These are phyloP conservation scores for Dicorynia guianensis DNA, from an alignment of 306 rosid genomes.

Conservation along the genomic window DNA sequence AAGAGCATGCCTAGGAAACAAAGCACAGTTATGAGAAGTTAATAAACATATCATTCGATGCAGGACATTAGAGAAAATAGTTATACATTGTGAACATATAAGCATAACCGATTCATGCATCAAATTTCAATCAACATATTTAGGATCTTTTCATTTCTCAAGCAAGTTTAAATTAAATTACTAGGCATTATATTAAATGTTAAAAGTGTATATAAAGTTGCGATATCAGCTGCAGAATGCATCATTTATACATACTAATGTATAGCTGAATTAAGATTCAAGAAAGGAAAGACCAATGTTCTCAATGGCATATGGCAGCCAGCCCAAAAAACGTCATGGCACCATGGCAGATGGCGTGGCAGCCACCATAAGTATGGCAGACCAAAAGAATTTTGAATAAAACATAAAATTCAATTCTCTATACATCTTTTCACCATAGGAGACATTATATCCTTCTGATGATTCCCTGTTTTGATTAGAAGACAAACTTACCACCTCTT, in stretches of 20 bases:
- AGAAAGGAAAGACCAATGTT: too few relatives aligned
- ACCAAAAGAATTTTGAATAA: too few relatives aligned
- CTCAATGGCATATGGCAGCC: too few relatives aligned
- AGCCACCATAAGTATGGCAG: too few relatives aligned
- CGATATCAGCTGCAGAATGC: background rate
- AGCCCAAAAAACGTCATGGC: too few relatives aligned
- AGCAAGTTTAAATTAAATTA: background rate
- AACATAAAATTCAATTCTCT: too few relatives aligned
- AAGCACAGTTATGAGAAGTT: slow-evolving; percentile 36
- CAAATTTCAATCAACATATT: slow-evolving; percentile 1
- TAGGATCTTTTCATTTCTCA: background rate
- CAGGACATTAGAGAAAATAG: slow-evolving; percentile 18
- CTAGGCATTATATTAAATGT: background rate
- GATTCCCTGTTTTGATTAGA: too few relatives aligned
- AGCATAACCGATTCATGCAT: slow-evolving; percentile 23
- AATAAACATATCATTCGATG: slow-evolving; percentile 24
- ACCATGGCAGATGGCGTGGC: too few relatives aligned
- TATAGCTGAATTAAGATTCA: background rate
- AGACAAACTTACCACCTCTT: too few relatives aligned
- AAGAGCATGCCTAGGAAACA: slow-evolving; percentile 84
- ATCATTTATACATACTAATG: background rate
- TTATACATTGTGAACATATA: slow-evolving; percentile 24
- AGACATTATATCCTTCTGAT: too few relatives aligned
- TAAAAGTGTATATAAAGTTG: too few relatives aligned
- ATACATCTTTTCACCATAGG: too few relatives aligned